Base-by-base conservation (phyloP, 2,329 filamentous ascomycete genomes). In the Beauveria australis region DNA sequence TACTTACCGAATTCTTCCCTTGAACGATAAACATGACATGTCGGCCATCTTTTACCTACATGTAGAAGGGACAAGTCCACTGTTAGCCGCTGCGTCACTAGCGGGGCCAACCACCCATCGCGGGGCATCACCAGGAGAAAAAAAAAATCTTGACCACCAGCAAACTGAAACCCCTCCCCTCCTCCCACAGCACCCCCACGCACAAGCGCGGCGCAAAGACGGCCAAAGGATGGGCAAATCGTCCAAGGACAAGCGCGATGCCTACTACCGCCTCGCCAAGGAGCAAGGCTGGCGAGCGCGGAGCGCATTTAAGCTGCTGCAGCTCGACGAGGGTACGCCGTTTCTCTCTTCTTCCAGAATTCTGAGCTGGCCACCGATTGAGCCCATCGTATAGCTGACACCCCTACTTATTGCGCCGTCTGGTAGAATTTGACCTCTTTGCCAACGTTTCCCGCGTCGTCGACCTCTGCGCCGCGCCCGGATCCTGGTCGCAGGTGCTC, bases 251-350 rank as follows among this genome's bases (percentile, higher is more conserved):
- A 99, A 99, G 77, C 89, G 94, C 58, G 94, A 99, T 74, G 92
- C 92, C 51, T 99, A 99, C 77, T 99, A 99, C 71, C 86, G 94
- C 59, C 89, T 99, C 9, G 94, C 94, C 19, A 99, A 99, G 77
- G 94, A 99, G 75, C 94, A 99, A 79, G 95, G 95, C 65, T 99
- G 94, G 93, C 89, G 94, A 41, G 94, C 94, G 30, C 85, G 94
- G 61, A 96, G 92, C 66, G 94, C 94, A 9, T 99, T 97, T 79
- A 99, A 99, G 76, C 84, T 99, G 26, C 85, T 99, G 14, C 94
- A 99, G 74, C 85, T 99, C 26, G 92, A 99, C 73, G 92, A 88
- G 78, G 85, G 85, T 86, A 62, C 63, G 68, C 12, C 33, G 12
- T 37, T 16, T 62, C 22, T 22, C 9, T 19, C n/a, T 16, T 46